Percentiles rank a stretch among this genome's conserved stretches.
These are phyloP conservation scores for Helianthus tuberosus DNA, from an alignment of 129 eudicot genomes.

Conservation along the genomic window DNA sequence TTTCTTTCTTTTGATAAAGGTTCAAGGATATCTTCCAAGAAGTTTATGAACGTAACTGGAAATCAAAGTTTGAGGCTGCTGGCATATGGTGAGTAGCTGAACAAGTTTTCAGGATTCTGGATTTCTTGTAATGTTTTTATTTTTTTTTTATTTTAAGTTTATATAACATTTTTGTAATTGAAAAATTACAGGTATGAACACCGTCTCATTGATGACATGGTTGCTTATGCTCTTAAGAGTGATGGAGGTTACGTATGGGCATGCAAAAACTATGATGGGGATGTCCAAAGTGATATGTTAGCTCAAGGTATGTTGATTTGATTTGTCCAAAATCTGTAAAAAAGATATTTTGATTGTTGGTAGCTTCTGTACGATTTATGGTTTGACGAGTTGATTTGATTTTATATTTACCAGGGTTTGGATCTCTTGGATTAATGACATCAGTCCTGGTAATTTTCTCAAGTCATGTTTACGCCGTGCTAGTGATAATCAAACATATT, in stretches of 20 bases:
- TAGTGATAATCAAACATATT: neutral
- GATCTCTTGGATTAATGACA: conserved; percentile 98
- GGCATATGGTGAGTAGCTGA: conserved; percentile 83
- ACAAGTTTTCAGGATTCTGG: conserved; percentile 13
- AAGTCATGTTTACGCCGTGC: neutral
- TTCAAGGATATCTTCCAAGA: conserved; percentile 98
- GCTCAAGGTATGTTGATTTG: conserved; percentile 74
- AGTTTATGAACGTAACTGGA: conserved; percentile 90
- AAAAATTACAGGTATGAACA: conserved; percentile 78
- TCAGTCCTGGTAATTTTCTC: conserved; percentile 77
- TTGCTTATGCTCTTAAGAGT: conserved; percentile 97
- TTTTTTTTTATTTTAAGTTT: neutral
- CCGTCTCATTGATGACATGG: conserved; percentile 99
- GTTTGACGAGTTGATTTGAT: conserved; percentile 13
- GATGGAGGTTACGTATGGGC: conserved; percentile 99
- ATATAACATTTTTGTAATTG: neutral
- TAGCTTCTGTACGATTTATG: neutral
- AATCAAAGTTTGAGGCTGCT: conserved; percentile 80
- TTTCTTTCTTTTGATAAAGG: conserved; percentile 37
- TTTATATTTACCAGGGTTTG: conserved; percentile 61
- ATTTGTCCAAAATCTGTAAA: neutral
- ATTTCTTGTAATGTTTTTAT: neutral
- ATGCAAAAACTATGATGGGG: conserved; percentile 99
- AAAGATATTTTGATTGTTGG: neutral
- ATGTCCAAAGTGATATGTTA: conserved; percentile 95